These are phyloP conservation scores for Sechiopsis laciniata DNA, from an alignment of 306 rosid species.

Conservation along the genomic window DNA sequence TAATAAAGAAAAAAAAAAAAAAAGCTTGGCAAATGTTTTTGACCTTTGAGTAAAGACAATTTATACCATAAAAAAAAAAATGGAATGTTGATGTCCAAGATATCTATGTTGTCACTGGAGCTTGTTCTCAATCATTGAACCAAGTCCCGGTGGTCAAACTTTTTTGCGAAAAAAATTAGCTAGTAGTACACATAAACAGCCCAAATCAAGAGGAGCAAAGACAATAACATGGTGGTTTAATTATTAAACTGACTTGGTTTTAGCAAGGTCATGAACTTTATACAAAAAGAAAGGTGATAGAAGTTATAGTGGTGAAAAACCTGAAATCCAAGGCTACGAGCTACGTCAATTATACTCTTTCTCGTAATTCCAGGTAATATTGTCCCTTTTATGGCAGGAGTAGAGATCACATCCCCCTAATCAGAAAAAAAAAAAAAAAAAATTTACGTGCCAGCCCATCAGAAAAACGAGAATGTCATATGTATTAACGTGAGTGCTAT, in stretches of 20 bases:
- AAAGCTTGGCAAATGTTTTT: neutral
- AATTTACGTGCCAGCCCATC: neutral
- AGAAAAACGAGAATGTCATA: neutral
- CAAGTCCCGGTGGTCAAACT: too few relatives aligned
- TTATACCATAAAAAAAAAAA: neutral
- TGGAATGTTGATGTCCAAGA: too few relatives aligned
- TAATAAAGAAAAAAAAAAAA: neutral
- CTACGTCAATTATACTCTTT: conserved; percentile 91
- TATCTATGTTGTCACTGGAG: too few relatives aligned
- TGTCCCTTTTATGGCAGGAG: conserved; percentile 88
- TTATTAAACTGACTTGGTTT: neutral
- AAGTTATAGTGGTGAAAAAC: conserved; percentile 35
- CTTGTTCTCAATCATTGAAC: too few relatives aligned
- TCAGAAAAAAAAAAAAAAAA: neutral
- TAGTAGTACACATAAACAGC: too few relatives aligned
- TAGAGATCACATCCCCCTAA: conserved; percentile 65
- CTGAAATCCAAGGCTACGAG: conserved; percentile 82
- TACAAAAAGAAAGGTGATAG: neutral
- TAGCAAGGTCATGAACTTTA: neutral
- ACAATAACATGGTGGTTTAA: neutral
- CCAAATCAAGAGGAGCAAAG: neutral
- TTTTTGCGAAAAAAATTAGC: neutral
- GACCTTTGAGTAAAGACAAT: neutral
- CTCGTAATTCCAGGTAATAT: conserved; percentile 96
- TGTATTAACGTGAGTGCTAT: neutral